A percentile compares a stretch with the other conserved stretches of the same genome.
phyloP scores from a whole-genome alignment of 169 alveolate species.

The Eimeria sp. region DNA sequence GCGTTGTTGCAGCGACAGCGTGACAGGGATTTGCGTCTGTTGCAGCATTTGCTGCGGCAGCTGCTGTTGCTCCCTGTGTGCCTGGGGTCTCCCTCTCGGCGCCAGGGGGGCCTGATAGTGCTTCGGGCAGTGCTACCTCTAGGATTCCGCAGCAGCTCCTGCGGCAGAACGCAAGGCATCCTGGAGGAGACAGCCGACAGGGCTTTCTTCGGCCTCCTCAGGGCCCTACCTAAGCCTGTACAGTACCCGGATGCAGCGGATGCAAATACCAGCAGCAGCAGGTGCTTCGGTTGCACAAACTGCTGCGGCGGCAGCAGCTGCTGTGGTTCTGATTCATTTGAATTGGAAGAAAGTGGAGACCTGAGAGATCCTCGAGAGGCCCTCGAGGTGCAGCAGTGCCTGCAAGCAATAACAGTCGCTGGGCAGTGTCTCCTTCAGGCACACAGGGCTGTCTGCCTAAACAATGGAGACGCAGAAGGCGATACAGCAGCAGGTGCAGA shows the following conservation, averaged over 20 bases:
- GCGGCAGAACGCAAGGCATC: background rate
- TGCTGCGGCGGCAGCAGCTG: background rate
- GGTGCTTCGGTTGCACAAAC: background rate
- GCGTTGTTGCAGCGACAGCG: background rate
- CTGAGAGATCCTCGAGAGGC: background rate
- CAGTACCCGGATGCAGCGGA: background rate
- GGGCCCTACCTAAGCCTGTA: background rate
- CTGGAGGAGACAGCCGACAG: background rate
- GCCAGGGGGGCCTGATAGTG: conserved; percentile 36
- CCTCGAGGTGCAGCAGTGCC: background rate
- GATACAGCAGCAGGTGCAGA: background rate
- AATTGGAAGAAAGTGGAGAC: background rate
- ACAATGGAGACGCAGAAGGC: background rate
- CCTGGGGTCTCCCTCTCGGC: background rate
- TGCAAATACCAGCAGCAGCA: background rate
- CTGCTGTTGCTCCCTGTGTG: conserved; percentile 30
- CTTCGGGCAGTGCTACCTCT: conserved; percentile 35
- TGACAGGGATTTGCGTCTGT: conserved; percentile 15
- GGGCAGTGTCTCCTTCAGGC: background rate
- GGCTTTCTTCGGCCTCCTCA: background rate
- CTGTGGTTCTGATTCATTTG: background rate
- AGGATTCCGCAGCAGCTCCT: conserved; percentile 6
- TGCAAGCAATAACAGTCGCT: background rate
- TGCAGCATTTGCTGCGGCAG: conserved; percentile 33
- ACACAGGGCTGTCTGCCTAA: background rate